Conservation (phyloP, 176 grass and related monocot genomes). For the Tillandsia fasciculata region DNA sequence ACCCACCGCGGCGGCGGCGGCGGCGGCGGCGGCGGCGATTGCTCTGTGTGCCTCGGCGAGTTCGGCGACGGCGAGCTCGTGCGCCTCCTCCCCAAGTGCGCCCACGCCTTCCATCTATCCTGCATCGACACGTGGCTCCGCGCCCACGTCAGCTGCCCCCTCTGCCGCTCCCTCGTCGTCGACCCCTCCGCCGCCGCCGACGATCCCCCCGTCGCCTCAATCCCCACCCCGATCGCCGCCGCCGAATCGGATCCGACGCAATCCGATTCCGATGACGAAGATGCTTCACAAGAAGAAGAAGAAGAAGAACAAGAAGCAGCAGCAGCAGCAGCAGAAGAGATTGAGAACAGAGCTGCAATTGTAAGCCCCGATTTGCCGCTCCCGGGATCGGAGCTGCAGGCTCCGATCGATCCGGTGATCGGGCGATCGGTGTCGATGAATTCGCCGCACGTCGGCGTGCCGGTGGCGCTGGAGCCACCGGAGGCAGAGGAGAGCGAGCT, state of each 20-base stretch:
- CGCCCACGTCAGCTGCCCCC: slow-evolving; percentile 66
- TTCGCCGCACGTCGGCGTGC: slow-evolving; percentile 3
- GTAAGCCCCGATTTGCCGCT: not conserved
- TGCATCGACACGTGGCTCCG: slow-evolving; percentile 94
- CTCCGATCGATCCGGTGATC: slow-evolving; percentile 7
- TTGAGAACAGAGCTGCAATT: not conserved
- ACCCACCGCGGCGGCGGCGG: slow-evolving; percentile 17
- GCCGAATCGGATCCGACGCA: slow-evolving; percentile 1
- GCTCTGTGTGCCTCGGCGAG: slow-evolving; percentile 73
- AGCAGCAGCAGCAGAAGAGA: too few relatives aligned
- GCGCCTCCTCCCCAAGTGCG: slow-evolving; percentile 73
- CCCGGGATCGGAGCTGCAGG: too few relatives aligned
- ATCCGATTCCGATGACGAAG: slow-evolving; percentile 11
- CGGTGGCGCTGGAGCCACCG: not conserved
- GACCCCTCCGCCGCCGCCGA: not conserved
- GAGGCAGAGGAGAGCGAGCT: slow-evolving; percentile 11
- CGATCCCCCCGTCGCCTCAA: not conserved
- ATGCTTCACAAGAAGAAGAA: slow-evolving; percentile 1
- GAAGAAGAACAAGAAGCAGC: too few relatives aligned
- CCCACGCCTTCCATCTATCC: slow-evolving; percentile 67
- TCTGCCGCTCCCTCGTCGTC: slow-evolving; percentile 62
- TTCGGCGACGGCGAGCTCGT: slow-evolving; percentile 81
- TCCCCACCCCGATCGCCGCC: not conserved
- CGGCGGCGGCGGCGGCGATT: slow-evolving; percentile 10
- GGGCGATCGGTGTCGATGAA: slow-evolving; percentile 62